Base-by-base conservation (phyloP, 1,284 basidiomycete species). In the Cutaneotrichosporon dermatis region DNA sequence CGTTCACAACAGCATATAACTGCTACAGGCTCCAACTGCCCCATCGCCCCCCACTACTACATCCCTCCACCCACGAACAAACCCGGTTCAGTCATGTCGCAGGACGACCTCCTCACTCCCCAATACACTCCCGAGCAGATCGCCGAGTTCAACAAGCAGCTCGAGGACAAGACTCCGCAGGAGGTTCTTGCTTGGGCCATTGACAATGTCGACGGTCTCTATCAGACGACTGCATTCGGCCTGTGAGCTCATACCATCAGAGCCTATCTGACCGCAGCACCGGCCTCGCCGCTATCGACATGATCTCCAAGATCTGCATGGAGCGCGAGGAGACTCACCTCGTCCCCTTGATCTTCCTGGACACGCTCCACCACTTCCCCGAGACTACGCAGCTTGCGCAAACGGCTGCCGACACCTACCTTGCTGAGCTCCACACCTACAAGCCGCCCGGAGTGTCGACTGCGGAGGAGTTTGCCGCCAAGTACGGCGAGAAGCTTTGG, bases 331-430 rank as follows among this genome's bases (percentile, higher is more conserved):
- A 75, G 51, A 75, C 74, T 10, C 80, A 81, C 67, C 71, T 79
- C 41, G 79, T 82, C 12, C 80, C 80, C 3, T 66, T 82, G 73
- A 92, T 96, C 79, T 96, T 97, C 80, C 80, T 96, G 74, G 95
- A 99, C 80, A 98, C 95, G 0, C 83, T 99, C 9, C 94, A 98
- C 77, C 96, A 99, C 81, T 98, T 99, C 78, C 81, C 84, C 3
- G 92, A 97, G 80, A 99, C 95, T 5, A 85, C 95, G 67, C 86
- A 88, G 64, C 85, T 99, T 46, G 88, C 94, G 2, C 83, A 88
- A 56, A 86, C 86, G 40, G 89, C 92, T 10, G 86, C 88, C 70
- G 79, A 83, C 69, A 86, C 83, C 66, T 99, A 99, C 76, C 79
- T 82, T 34, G 82, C 87, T 33, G 82, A 84, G 2, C 81, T 98